Evolutionary conservation across 2,329 filamentous ascomycete species (phyloP).

Genomic region (Juglanconis sp.): DNA sequence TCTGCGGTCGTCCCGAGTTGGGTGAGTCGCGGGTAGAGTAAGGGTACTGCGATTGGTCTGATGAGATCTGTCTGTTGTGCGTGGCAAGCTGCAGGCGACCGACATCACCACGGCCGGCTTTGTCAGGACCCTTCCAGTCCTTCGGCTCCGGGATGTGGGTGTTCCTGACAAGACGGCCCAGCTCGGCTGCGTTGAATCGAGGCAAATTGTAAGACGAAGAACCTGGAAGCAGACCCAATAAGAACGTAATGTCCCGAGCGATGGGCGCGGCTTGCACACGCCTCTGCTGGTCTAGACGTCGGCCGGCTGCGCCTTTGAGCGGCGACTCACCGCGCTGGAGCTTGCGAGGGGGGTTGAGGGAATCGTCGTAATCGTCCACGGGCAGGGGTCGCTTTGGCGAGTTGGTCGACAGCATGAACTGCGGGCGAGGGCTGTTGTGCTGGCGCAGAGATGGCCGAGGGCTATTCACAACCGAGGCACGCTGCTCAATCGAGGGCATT

Average conservation of each 20-base stretch:
- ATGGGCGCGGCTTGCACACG: constrained; percentile 64
- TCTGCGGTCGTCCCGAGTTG: constrained; percentile 36
- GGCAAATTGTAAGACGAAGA: constrained; percentile 69
- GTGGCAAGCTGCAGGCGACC: constrained; percentile 20
- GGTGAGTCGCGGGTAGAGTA: constrained; percentile 24
- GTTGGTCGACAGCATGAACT: constrained; percentile 45
- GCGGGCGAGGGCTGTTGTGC: constrained; percentile 44
- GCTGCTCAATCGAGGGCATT: constrained; percentile 54
- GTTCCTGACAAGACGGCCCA: constrained; percentile 71
- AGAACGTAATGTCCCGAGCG: constrained; percentile 64
- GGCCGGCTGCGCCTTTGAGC: constrained; percentile 83
- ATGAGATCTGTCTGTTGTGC: constrained; percentile 23
- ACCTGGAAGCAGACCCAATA: constrained; percentile 71
- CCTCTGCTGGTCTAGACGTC: constrained; percentile 76
- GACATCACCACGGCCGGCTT: constrained; percentile 25
- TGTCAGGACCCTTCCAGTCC: constrained; percentile 48
- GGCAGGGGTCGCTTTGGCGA: constrained; percentile 63
- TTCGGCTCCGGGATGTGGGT: constrained; percentile 62
- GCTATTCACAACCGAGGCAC: constrained; percentile 42
- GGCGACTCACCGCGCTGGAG: constrained; percentile 87
- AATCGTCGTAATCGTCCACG: constrained; percentile 68
- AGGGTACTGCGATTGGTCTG: constrained; percentile 21
- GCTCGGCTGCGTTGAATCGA: constrained; percentile 64
- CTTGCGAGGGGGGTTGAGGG: constrained; percentile 72
- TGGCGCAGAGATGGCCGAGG: constrained; percentile 33